phyloP scores from a whole-genome alignment of 179 eudicot species.

The Drosera spatulata region DNA sequence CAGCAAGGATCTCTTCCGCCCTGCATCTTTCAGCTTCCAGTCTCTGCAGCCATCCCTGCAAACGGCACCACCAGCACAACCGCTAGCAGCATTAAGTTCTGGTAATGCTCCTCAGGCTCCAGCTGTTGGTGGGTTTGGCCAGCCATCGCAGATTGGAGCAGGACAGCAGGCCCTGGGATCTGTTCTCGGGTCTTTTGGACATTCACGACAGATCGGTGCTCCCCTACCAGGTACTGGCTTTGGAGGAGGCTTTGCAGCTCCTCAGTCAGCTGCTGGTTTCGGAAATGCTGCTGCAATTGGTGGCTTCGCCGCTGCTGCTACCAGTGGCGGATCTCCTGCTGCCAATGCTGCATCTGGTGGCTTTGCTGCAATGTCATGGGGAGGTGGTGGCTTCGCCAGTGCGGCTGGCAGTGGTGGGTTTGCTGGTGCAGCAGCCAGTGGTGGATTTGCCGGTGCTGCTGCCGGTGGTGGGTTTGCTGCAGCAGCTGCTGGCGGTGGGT shows the following conservation, averaged over 20 bases:
- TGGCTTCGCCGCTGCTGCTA: conserved; percentile 23
- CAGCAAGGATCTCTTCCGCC: conserved; percentile 71
- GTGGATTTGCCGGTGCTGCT: conserved; percentile 37
- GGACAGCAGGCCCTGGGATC: conserved; percentile 94
- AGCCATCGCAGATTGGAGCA: conserved; percentile 62
- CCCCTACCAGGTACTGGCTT: conserved; percentile 37
- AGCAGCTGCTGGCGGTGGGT: conserved; percentile 23
- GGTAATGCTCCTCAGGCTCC: conserved; percentile 32
- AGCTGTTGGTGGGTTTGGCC: conserved; percentile 62
- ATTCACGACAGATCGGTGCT: conserved; percentile 88
- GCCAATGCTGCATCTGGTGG: conserved; percentile 26
- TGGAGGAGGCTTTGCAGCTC: conserved; percentile 24
- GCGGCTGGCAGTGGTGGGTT: conserved; percentile 34
- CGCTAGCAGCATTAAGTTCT: conserved; percentile 33
- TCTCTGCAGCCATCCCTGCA: conserved; percentile 50
- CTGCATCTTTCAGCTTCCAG: conserved; percentile 80
- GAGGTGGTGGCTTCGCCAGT: conserved; percentile 29
- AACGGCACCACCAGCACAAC: conserved; percentile 38
- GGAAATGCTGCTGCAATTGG: conserved; percentile 9
- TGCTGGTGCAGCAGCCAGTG: conserved; percentile 19
- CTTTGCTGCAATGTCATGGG: not conserved
- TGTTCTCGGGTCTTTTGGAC: conserved; percentile 94
- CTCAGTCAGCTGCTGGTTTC: conserved; percentile 37
- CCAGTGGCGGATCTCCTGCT: conserved; percentile 33
- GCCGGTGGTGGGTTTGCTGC: conserved; percentile 50